These are phyloP conservation scores for Solanum lycopersicoides DNA, from an alignment of 257 asterid genomes.

Conservation along the genomic window DNA sequence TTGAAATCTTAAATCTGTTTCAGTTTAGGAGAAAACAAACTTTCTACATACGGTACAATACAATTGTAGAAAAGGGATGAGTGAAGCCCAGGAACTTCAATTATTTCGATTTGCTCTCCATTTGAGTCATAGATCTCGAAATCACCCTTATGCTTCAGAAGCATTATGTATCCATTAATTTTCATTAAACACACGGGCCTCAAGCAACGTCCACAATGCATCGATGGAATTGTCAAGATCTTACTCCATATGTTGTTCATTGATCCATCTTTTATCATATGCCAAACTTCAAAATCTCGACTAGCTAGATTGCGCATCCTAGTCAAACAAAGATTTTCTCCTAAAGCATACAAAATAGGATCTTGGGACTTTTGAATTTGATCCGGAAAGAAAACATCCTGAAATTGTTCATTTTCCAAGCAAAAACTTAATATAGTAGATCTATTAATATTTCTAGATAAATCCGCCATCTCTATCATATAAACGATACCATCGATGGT, in stretches of 20 bases:
- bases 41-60: not conserved
- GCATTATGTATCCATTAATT: not conserved
- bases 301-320: not conserved
- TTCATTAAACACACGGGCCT: not conserved
- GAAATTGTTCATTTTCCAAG: not conserved
- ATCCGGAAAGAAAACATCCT: not conserved
- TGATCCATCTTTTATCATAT: not conserved
- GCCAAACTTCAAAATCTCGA: not conserved
- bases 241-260: not conserved
- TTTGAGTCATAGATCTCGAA: not conserved
- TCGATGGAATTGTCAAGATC: not conserved
- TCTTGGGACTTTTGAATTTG: not conserved
- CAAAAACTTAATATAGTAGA: not conserved
- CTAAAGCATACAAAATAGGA: not conserved
- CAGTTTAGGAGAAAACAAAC: not conserved
- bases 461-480: not conserved
- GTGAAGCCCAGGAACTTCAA: not conserved
- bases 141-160: not conserved
- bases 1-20: not conserved
- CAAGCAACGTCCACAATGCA: not conserved
- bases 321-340: not conserved
- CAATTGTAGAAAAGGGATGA: not conserved
- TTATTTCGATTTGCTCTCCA: not conserved
- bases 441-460: not conserved
- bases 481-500: not conserved